These are phyloP conservation scores for Barnettozyma sp. DNA, from an alignment of 805 yeast genomes.

Conservation along the genomic window DNA sequence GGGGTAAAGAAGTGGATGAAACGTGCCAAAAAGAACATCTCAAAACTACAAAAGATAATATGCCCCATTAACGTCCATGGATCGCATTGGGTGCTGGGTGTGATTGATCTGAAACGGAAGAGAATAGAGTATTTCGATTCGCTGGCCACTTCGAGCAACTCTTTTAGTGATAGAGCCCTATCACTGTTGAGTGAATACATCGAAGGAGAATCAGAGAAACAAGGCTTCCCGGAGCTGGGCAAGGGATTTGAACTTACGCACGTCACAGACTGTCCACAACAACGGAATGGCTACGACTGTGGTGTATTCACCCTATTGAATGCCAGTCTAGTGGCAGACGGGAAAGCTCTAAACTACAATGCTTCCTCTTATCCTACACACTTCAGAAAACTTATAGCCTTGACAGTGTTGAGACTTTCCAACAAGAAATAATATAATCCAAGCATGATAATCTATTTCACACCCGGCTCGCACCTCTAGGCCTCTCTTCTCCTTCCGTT, in stretches of 20 bases:
- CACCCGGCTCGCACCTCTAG: too few species aligned
- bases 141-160: conserved; percentile 37
- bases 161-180: conserved; percentile 33
- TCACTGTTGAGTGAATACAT: conserved; percentile 53
- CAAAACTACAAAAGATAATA: conserved; percentile 56
- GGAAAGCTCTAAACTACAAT: conserved; percentile 43
- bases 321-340: conserved; percentile 53
- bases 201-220: conserved; percentile 55
- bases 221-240: conserved; percentile 28
- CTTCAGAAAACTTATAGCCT: conserved; percentile 45
- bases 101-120: conserved; percentile 54
- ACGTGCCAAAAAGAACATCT: conserved; percentile 61
- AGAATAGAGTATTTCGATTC: conserved; percentile 76
- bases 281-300: conserved; percentile 86
- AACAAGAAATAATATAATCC: background rate
- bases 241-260: conserved; percentile 28
- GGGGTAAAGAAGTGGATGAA: conserved; percentile 86
- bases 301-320: conserved; percentile 89
- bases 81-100: conserved; percentile 90
- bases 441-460: background rate
- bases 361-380: conserved; percentile 61
- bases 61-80: conserved; percentile 81
- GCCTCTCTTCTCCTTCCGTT: too few species aligned
- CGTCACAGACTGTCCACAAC: conserved; percentile 62
- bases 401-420: conserved; percentile 13